Conservation (phyloP, 2,329 filamentous ascomycete genomes). For the Metarhizium brunneum region DNA sequence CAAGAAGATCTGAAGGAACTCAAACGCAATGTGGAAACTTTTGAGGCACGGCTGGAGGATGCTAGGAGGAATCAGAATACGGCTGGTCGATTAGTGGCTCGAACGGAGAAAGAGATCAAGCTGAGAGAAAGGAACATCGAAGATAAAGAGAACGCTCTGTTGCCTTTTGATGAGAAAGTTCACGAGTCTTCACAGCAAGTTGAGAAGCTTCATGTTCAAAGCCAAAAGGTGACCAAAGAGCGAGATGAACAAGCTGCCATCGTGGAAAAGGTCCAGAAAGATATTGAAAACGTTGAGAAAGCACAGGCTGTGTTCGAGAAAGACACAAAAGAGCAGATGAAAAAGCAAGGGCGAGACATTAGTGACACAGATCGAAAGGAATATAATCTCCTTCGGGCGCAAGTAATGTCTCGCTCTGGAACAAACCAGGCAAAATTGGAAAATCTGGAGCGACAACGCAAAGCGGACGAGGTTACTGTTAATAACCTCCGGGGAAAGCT, state of each 20-base stretch:
- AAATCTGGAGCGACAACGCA: conserved; percentile 78
- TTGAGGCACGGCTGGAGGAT: conserved; percentile 68
- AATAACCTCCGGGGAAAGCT: conserved; percentile 85
- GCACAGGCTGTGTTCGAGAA: conserved; percentile 82
- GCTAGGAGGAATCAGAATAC: conserved; percentile 77
- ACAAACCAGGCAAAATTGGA: conserved; percentile 75
- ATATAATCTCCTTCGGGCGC: conserved; percentile 74
- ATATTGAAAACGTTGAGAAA: conserved; percentile 78
- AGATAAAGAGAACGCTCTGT: conserved; percentile 72
- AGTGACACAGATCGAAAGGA: conserved; percentile 81
- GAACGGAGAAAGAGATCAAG: conserved; percentile 78
- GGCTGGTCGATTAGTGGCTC: conserved; percentile 65
- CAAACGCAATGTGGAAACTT: conserved; percentile 77
- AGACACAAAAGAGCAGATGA: conserved; percentile 75
- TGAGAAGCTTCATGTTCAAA: conserved; percentile 56
- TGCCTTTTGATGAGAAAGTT: conserved; percentile 90
- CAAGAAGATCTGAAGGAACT: conserved; percentile 93
- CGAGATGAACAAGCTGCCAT: conserved; percentile 59
- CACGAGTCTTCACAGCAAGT: conserved; percentile 65
- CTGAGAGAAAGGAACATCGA: conserved; percentile 80
- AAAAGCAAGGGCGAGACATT: conserved; percentile 77
- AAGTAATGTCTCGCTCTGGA: conserved; percentile 76
- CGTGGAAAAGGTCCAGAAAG: conserved; percentile 67
- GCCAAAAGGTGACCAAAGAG: conserved; percentile 65
- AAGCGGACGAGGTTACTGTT: conserved; percentile 84